These are phyloP conservation scores for Tulasnella calospora DNA, from an alignment of 768 basidiomycete genomes.

Conservation along the genomic window DNA sequence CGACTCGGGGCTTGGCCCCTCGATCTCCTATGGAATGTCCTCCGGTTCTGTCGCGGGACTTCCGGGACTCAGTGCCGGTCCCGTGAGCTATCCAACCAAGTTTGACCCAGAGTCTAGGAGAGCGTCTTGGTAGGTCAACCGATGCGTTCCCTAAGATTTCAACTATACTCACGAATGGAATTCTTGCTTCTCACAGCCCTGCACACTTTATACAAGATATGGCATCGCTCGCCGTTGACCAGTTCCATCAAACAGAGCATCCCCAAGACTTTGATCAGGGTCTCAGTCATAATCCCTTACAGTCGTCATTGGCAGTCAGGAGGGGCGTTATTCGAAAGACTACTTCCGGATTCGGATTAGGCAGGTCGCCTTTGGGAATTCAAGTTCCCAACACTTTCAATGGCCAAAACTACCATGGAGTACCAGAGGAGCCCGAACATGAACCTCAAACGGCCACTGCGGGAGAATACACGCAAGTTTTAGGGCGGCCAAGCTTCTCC, in stretches of 20 bases:
- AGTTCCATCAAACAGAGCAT: neutral
- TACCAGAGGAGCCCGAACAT: neutral
- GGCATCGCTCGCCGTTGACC: conserved; percentile 17
- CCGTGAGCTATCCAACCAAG: conserved; percentile 11
- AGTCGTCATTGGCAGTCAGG: neutral
- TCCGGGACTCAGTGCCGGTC: conserved; percentile 9
- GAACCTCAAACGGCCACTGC: conserved; percentile 16
- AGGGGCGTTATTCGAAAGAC: conserved; percentile 8
- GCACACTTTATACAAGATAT: conserved; percentile 21
- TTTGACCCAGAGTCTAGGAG: conserved; percentile 23
- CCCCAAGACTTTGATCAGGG: neutral
- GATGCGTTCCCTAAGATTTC: neutral
- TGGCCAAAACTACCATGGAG: neutral
- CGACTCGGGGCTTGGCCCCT: conserved; percentile 2
- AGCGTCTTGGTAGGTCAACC: conserved; percentile 19
- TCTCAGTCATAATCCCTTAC: neutral
- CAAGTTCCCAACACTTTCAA: conserved; percentile 8
- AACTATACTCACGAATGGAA: neutral
- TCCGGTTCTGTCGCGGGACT: neutral
- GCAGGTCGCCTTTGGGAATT: conserved; percentile 12
- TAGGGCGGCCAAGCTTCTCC: neutral
- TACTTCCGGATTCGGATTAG: neutral
- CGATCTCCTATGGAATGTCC: conserved; percentile 19
- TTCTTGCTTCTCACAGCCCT: neutral
- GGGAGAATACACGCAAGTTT: neutral